Evolutionary conservation across 192 early-diverging fungal genomes (phyloP).

Genomic region (Podila epicladia): DNA sequence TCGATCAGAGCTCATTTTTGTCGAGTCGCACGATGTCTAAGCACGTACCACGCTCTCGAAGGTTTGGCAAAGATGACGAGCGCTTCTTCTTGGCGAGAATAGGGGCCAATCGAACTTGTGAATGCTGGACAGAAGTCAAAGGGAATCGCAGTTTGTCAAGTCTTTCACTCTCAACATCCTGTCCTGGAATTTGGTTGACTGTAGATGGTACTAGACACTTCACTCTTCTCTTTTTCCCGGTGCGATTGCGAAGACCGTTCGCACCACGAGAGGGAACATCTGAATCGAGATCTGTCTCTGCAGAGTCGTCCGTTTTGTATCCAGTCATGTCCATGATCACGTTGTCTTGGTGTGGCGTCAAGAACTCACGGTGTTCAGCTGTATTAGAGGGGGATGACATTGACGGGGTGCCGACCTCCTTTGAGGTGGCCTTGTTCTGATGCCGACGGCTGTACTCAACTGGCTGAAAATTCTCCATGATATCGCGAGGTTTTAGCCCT

Average conservation of each 20-base stretch:
- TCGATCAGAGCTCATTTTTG: neutral
- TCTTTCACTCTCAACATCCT: neutral
- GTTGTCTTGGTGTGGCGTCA: conserved; percentile 10
- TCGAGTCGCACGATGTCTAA: neutral
- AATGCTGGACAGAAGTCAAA: conserved; percentile 3
- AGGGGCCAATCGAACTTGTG: neutral
- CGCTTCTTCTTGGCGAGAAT: neutral
- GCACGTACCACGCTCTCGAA: conserved; percentile 12
- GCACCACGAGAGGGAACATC: neutral
- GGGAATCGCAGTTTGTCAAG: conserved; percentile 9
- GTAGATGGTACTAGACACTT: neutral
- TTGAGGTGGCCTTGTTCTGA: neutral
- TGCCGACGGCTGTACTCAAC: conserved; percentile 13
- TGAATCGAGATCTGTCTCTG: conserved; percentile 30
- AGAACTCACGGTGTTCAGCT: neutral
- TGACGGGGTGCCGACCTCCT: neutral
- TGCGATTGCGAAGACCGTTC: neutral
- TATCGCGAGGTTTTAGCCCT: conserved; percentile 16
- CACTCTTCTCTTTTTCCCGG: neutral
- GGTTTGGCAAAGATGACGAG: conserved; percentile 17
- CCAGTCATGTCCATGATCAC: conserved; percentile 50
- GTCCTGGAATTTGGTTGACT: no score
- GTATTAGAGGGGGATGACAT: no score
- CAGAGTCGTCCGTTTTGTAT: conserved; percentile 48
- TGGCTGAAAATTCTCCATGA: conserved; percentile 39